Percentiles rank a stretch among this genome's conserved stretches.
Evolutionary conservation across 2,329 filamentous ascomycete genomes (phyloP).

Genomic region (Amauroascus niger): DNA sequence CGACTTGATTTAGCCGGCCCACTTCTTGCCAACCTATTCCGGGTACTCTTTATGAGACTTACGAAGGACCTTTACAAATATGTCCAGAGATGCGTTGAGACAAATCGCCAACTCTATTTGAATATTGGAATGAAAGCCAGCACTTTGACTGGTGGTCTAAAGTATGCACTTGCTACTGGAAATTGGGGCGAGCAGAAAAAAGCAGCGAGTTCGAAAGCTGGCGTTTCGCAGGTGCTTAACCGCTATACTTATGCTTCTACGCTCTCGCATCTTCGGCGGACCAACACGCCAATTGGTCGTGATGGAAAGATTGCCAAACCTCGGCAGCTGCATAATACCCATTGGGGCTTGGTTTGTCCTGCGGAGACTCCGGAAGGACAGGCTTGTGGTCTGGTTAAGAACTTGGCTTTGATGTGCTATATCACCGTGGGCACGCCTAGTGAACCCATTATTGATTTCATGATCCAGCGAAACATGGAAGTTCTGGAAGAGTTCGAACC

Average conservation of each 20-base stretch:
- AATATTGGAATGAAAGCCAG: slow-evolving; percentile 82
- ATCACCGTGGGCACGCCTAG: slow-evolving; percentile 90
- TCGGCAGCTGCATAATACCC: slow-evolving; percentile 93
- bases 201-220: slow-evolving; percentile 84
- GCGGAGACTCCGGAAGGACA: slow-evolving; percentile 97
- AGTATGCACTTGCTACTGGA: slow-evolving; percentile 92
- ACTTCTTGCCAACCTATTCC: slow-evolving; percentile 90
- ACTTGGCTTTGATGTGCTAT: slow-evolving; percentile 94
- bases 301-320: slow-evolving; percentile 98
- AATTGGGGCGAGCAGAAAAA: slow-evolving; percentile 99
- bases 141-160: slow-evolving; percentile 85
- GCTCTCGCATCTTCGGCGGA: slow-evolving; percentile 88
- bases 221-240: slow-evolving; percentile 96
- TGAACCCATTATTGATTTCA: slow-evolving; percentile 85
- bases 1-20: slow-evolving; percentile 90
- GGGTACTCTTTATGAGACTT: slow-evolving; percentile 79
- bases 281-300: slow-evolving; percentile 93
- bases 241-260: slow-evolving; percentile 96
- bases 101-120: slow-evolving; percentile 78
- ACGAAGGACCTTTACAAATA: slow-evolving; percentile 86
- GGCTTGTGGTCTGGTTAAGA: slow-evolving; percentile 96
- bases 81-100: slow-evolving; percentile 84
- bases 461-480: slow-evolving; percentile 94
- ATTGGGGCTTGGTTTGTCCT: slow-evolving; percentile 95
- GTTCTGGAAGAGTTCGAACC: slow-evolving; percentile 91